These are phyloP conservation scores for Lanmaoa rubissima DNA, from an alignment of 768 basidiomycete species.

Conservation along the genomic window DNA sequence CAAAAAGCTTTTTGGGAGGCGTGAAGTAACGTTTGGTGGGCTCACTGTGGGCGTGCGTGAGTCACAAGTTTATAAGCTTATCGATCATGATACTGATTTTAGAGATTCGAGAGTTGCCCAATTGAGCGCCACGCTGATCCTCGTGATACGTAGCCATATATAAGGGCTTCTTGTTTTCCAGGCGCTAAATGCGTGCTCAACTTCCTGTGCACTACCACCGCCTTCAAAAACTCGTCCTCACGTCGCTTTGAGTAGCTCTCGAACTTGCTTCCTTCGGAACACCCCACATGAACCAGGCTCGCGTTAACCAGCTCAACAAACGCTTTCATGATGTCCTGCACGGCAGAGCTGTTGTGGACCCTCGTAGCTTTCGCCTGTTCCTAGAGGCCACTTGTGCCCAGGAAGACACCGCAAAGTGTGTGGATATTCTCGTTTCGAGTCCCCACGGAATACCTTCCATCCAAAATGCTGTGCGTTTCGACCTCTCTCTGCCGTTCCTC, in stretches of 20 bases:
- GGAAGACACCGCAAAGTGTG: slow-evolving; percentile 37
- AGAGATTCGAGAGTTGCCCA: neutral
- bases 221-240: neutral
- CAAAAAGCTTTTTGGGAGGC: neutral
- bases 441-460: slow-evolving; percentile 38
- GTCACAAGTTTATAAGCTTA: neutral
- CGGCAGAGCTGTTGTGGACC: slow-evolving; percentile 29
- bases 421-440: slow-evolving; percentile 38
- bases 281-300: slow-evolving; percentile 16
- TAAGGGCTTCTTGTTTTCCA: neutral
- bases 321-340: slow-evolving; percentile 35
- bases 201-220: slow-evolving; percentile 3
- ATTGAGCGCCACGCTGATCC: slow-evolving; percentile 1
- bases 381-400: slow-evolving; percentile 47
- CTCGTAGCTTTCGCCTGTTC: slow-evolving; percentile 33
- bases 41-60: neutral
- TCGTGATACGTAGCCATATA: neutral
- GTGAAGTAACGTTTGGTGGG: neutral
- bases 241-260: neutral
- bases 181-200: neutral
- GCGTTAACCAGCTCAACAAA: slow-evolving; percentile 31
- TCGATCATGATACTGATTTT: neutral
- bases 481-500: slow-evolving; percentile 40
- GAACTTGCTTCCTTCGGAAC: neutral
- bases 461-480: slow-evolving; percentile 42